A percentile compares a stretch with the other conserved stretches of the same genome.
Conservation (phyloP, 441 rosid species). For the Flueggea neowawraea region DNA sequence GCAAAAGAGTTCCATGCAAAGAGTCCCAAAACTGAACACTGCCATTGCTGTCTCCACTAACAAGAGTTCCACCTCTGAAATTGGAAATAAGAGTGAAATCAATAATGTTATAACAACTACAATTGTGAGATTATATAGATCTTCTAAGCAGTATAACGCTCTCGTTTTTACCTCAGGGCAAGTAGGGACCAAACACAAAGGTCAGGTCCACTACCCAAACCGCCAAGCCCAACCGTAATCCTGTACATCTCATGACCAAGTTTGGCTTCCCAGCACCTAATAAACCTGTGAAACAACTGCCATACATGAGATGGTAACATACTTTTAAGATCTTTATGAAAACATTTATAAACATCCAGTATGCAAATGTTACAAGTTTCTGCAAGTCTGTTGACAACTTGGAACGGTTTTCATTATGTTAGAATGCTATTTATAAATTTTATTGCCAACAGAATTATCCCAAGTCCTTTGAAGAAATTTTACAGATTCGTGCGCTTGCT, state of each 20-base stretch:
- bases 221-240: constrained; percentile 89
- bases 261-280: constrained; percentile 92
- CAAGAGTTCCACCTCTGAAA: constrained; percentile 77
- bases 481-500: too few species aligned
- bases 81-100: constrained; percentile 10
- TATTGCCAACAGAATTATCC: too few species aligned
- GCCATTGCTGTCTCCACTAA: constrained; percentile 94
- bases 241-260: constrained; percentile 72
- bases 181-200: constrained; percentile 93
- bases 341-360: not conserved
- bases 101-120: not conserved
- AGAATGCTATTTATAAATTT: too few species aligned
- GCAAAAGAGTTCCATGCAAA: constrained; percentile 80
- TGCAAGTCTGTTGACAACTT: not conserved
- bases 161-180: constrained; percentile 55
- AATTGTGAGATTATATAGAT: not conserved
- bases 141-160: not conserved
- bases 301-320: constrained; percentile 9
- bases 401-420: too few species aligned
- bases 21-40: constrained; percentile 96
- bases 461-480: too few species aligned
- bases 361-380: not conserved
- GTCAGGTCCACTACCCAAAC: constrained; percentile 63
- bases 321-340: not conserved
- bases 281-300: constrained; percentile 50